Conservation (phyloP, 257 asterid genomes). For the Galeopsis tetrahit region DNA sequence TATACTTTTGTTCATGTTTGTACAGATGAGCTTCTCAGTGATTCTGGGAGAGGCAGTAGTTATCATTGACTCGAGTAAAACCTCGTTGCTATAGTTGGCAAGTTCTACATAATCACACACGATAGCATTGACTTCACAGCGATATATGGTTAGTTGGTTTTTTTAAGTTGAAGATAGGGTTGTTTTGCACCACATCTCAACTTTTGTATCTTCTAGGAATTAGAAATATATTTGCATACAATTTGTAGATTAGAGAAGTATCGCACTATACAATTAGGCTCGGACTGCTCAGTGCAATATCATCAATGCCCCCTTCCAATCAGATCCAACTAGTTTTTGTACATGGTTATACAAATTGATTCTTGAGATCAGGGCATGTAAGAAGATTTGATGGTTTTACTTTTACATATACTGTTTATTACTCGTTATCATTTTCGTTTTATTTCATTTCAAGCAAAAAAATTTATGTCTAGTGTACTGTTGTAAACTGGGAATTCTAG, state of each 20-base stretch:
- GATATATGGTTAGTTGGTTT: conserved; percentile 33
- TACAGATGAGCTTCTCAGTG: conserved; percentile 56
- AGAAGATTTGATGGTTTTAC: conserved; percentile 25
- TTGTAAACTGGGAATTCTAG: background rate
- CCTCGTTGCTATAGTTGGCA: conserved; percentile 6
- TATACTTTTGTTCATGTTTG: conserved; percentile 32
- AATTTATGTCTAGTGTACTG: background rate
- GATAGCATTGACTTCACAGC: conserved; percentile 24
- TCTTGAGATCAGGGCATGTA: conserved; percentile 18
- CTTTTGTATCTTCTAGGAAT: conserved; percentile 32
- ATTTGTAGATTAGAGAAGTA: conserved; percentile 43
- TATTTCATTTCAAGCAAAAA: background rate
- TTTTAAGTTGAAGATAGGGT: conserved; percentile 35
- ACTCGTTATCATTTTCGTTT: background rate
- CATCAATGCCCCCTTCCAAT: conserved; percentile 32
- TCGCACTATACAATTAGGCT: conserved; percentile 30
- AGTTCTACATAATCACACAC: conserved; percentile 21
- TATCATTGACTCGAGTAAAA: conserved; percentile 34
- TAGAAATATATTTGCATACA: conserved; percentile 34
- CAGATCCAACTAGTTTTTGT: conserved; percentile 36
- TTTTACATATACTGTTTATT: conserved; percentile 16
- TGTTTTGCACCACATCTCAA: conserved; percentile 28
- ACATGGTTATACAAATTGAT: conserved; percentile 35
- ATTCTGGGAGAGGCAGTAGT: conserved; percentile 39
- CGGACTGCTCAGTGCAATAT: conserved; percentile 27